These are phyloP conservation scores for Rhodotorula sp. DNA, from an alignment of 1,284 basidiomycete genomes.

Conservation along the genomic window DNA sequence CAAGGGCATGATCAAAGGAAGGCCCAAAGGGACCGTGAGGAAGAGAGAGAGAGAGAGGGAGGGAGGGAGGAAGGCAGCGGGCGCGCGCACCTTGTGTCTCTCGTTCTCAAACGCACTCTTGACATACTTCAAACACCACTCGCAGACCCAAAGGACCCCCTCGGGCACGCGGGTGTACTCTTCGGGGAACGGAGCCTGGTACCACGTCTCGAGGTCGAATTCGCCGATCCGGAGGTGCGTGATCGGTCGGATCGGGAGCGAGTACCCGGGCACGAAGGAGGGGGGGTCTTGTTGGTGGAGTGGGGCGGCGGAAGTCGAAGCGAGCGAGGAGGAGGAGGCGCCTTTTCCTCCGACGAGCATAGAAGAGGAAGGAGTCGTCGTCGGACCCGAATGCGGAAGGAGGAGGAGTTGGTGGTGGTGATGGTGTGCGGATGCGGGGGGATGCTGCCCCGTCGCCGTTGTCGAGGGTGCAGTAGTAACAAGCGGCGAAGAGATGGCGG, in stretches of 20 bases:
- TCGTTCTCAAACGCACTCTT: conserved; percentile 86
- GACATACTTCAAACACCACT: conserved; percentile 98
- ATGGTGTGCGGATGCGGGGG: background rate
- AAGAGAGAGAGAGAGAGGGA: background rate
- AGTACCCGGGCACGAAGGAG: background rate
- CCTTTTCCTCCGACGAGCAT: background rate
- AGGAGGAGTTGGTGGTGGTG: background rate
- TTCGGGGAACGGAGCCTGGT: conserved; percentile 97
- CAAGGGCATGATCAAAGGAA: too few relatives aligned
- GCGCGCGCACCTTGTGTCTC: conserved; percentile 72
- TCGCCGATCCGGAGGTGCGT: conserved; percentile 2
- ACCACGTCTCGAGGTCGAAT: conserved; percentile 84
- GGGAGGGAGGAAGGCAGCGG: background rate
- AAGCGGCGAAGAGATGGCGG: too few relatives aligned
- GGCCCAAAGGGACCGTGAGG: too few relatives aligned
- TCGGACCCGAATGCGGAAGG: too few relatives aligned
- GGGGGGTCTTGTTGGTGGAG: background rate
- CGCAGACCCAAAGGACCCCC: conserved; percentile 93
- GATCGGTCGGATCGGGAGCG: conserved; percentile 28
- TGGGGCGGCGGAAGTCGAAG: too few relatives aligned
- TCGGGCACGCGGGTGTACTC: conserved; percentile 93
- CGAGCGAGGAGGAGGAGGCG: too few relatives aligned
- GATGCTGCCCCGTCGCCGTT: too few relatives aligned
- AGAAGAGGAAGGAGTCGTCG: background rate
- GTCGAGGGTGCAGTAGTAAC: background rate